Percentiles rank a stretch among this genome's conserved stretches.
phyloP scores from a whole-genome alignment of 140 eudicot genomes.

The Anethum foeniculum region DNA sequence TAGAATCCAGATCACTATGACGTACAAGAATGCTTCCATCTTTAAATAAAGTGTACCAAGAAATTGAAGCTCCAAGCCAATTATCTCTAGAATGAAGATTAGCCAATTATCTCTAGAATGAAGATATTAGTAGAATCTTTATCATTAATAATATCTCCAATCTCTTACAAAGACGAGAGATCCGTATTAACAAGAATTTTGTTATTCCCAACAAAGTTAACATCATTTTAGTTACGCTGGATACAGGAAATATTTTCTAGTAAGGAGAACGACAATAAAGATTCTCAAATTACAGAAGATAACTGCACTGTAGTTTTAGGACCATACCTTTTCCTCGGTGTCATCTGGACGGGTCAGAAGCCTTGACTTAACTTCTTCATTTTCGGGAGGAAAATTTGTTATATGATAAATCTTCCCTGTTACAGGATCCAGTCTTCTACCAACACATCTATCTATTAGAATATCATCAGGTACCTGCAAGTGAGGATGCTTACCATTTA shows the following conservation, averaged over 20 bases:
- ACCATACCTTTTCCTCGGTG: conserved; percentile 78
- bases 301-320: not conserved
- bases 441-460: conserved; percentile 92
- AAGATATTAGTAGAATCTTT: not conserved
- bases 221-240: not conserved
- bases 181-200: not conserved
- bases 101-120: not conserved
- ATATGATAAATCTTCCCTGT: conserved; percentile 91
- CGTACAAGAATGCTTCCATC: not conserved
- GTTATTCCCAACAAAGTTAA: not conserved
- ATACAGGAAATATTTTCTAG: not conserved
- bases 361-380: conserved; percentile 70
- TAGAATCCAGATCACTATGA: not conserved
- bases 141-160: not conserved
- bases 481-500: conserved; percentile 17
- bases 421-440: conserved; percentile 92
- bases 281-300: not conserved
- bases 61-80: not conserved
- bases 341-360: conserved; percentile 93
- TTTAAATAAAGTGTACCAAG: not conserved
- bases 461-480: conserved; percentile 92
- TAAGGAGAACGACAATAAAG: not conserved
- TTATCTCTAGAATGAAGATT: not conserved
- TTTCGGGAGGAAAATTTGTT: conserved; percentile 72
- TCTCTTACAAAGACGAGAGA: not conserved